phyloP scores from a whole-genome alignment of 23 red algal genomes.

The Gracilaria gracilis region DNA sequence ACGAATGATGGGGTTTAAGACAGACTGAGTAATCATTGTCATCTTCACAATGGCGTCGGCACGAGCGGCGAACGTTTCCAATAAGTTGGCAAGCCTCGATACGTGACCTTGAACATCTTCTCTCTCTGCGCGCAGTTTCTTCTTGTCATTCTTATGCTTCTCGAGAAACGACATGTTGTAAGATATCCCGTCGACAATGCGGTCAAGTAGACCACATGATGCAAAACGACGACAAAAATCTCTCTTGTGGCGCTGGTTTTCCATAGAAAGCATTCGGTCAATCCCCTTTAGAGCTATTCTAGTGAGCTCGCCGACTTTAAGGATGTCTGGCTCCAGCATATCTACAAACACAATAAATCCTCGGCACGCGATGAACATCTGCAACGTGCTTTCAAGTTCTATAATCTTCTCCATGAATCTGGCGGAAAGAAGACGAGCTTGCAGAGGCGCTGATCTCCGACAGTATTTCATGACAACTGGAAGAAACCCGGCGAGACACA shows the following conservation, averaged over 20 bases:
- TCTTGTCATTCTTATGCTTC: not conserved
- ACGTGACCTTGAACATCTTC: constrained; percentile 53
- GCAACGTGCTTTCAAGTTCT: constrained; percentile 55
- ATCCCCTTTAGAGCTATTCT: constrained; percentile 75
- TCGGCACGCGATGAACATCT: constrained; percentile 74
- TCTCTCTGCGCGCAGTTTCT: not conserved
- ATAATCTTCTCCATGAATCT: constrained; percentile 65
- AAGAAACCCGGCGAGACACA: constrained; percentile 78
- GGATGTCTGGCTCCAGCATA: constrained; percentile 72
- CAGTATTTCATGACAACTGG: constrained; percentile 73
- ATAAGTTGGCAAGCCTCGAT: constrained; percentile 60
- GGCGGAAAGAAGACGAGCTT: constrained; percentile 60
- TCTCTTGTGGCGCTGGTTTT: constrained; percentile 84
- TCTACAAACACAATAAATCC: constrained; percentile 79
- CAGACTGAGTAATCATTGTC: constrained; percentile 60
- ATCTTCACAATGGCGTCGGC: constrained; percentile 82
- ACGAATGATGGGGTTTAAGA: constrained; percentile 74
- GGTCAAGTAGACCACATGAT: constrained; percentile 78
- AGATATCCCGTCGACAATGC: constrained; percentile 70
- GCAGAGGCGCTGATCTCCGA: constrained; percentile 26
- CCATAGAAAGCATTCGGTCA: constrained; percentile 75
- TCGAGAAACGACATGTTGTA: constrained; percentile 47
- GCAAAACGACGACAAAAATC: constrained; percentile 89
- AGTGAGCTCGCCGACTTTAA: constrained; percentile 44
- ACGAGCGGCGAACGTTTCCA: constrained; percentile 79